Conservation (phyloP, 176 grass and related monocot genomes). For the Zoysia pacifica region DNA sequence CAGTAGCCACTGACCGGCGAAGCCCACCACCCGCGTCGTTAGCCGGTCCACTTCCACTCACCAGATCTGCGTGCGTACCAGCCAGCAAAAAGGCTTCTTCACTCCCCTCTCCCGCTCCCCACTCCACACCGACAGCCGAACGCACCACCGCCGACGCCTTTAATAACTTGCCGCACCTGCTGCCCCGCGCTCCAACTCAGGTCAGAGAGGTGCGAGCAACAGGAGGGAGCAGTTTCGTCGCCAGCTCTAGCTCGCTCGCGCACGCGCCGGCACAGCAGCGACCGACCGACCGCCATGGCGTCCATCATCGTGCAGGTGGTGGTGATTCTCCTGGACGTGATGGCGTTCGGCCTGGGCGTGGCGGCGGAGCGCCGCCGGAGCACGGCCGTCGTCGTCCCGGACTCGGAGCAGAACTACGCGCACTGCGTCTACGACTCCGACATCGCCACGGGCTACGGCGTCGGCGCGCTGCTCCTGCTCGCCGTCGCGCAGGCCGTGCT, state of each 20-base stretch:
- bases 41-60: conserved; percentile 24
- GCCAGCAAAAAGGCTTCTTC: not conserved
- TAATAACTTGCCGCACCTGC: not conserved
- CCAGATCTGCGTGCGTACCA: not conserved
- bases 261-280: not conserved
- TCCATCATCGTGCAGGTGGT: conserved; percentile 66
- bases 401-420: conserved; percentile 68
- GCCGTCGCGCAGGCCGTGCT: conserved; percentile 59
- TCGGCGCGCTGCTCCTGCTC: conserved; percentile 78
- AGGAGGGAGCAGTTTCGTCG: not conserved
- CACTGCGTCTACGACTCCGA: conserved; percentile 87
- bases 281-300: conserved; percentile 27
- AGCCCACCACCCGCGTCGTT: not conserved
- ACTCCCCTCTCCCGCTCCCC: not conserved
- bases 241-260: not conserved
- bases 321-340: conserved; percentile 71
- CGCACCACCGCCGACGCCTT: not conserved
- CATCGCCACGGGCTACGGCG: conserved; percentile 79
- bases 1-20: conserved; percentile 2
- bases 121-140: conserved; percentile 43
- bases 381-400: conserved; percentile 60
- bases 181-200: not conserved
- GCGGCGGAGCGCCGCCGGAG: conserved; percentile 96
- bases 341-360: conserved; percentile 85
- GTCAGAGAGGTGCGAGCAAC: not conserved